These are phyloP conservation scores for Pseudevernia furfuracea DNA, from an alignment of 495 filamentous ascomycete species.

Conservation along the genomic window DNA sequence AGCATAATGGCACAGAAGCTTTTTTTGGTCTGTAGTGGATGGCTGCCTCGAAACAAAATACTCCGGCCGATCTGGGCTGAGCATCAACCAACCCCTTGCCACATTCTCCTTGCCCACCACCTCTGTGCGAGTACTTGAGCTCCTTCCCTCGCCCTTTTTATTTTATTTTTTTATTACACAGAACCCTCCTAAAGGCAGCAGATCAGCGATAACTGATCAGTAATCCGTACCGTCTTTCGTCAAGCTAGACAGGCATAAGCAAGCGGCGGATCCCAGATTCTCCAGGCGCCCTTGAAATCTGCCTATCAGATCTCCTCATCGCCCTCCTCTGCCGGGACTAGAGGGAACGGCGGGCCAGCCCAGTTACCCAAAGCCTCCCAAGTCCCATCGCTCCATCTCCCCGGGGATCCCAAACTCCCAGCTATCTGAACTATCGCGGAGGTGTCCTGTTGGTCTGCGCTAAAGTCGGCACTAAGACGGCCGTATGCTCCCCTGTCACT, in stretches of 20 bases:
- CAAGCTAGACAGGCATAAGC: slow-evolving; percentile 9
- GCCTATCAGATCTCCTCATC: slow-evolving; percentile 19
- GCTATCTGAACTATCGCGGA: not conserved
- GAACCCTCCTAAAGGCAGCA: not conserved
- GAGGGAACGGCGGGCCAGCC: slow-evolving; percentile 11
- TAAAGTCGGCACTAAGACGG: slow-evolving; percentile 9
- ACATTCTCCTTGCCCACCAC: slow-evolving; percentile 14
- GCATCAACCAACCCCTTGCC: slow-evolving; percentile 15
- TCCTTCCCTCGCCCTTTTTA: slow-evolving; percentile 3
- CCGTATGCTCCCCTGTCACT: slow-evolving; percentile 6
- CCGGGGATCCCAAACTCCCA: not conserved
- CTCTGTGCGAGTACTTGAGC: slow-evolving; percentile 2
- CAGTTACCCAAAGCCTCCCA: slow-evolving; percentile 2
- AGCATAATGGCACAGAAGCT: not conserved
- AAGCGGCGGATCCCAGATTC: not conserved
- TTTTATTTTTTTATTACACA: not conserved
- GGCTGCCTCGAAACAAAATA: not conserved
- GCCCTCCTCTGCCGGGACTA: slow-evolving; percentile 8
- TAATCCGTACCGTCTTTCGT: not conserved
- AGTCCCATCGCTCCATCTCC: not conserved
- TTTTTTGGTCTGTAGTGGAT: not conserved
- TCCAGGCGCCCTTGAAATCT: not conserved
- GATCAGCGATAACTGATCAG: not conserved
- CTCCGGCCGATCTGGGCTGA: slow-evolving; percentile 6
- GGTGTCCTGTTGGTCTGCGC: slow-evolving; percentile 8